Evolutionary conservation across 305 asterid species (phyloP).

Genomic region (Petunia hybrid): DNA sequence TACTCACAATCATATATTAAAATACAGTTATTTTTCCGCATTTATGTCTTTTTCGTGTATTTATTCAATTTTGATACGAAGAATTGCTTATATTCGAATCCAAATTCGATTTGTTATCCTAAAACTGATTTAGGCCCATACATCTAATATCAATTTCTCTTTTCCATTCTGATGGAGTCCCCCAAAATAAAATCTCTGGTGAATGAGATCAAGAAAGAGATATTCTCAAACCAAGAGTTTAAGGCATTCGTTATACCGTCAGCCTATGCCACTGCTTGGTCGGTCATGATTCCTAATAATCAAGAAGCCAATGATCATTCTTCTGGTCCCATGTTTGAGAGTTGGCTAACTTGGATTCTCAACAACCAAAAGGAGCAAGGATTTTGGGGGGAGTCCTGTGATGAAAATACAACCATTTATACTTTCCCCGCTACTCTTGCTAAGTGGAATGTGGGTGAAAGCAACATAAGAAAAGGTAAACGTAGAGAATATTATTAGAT

Average conservation of each 20-base stretch:
- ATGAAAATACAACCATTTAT: conserved; percentile 50
- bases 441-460: conserved; percentile 45
- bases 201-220: conserved; percentile 46
- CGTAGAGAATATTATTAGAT: not conserved
- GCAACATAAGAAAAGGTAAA: conserved; percentile 39
- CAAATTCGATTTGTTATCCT: too few species aligned
- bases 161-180: conserved; percentile 40
- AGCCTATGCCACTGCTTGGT: conserved; percentile 73
- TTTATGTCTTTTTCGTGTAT: too few species aligned
- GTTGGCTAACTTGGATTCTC: conserved; percentile 59
- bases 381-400: conserved; percentile 59
- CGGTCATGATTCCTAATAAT: conserved; percentile 59
- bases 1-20: too few species aligned
- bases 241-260: conserved; percentile 41
- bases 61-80: too few species aligned
- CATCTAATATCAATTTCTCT: too few species aligned
- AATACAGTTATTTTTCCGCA: too few species aligned
- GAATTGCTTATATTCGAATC: too few species aligned
- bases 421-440: conserved; percentile 62
- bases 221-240: conserved; percentile 35
- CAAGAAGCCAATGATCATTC: not conserved
- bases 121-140: too few species aligned
- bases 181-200: conserved; percentile 46
- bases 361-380: conserved; percentile 59
- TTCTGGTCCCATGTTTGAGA: conserved; percentile 54